Evolutionary conservation across 2,329 filamentous ascomycete genomes (phyloP).

Genomic region (Rhytidhysteron rufulum): DNA sequence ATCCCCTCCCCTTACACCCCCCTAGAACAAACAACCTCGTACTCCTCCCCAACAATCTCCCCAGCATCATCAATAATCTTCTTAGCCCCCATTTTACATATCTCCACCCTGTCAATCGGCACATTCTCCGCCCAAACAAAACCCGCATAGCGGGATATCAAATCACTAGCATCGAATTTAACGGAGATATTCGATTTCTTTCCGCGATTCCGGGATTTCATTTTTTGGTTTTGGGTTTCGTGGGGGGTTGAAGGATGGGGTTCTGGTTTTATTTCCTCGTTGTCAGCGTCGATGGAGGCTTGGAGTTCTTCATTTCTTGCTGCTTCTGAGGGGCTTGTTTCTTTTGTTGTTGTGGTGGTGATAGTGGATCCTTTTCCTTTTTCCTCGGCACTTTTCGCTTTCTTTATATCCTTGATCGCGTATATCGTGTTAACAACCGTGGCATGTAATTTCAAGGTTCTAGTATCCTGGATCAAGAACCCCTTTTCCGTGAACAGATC

Average conservation of each 20-base stretch:
- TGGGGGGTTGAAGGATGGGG: not conserved
- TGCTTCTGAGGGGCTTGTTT: too few relatives aligned
- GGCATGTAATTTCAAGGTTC: slow-evolving; percentile 73
- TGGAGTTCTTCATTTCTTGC: not conserved
- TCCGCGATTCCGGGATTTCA: slow-evolving; percentile 25
- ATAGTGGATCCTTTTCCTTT: slow-evolving; percentile 2
- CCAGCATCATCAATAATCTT: slow-evolving; percentile 51
- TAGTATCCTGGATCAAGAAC: slow-evolving; percentile 55
- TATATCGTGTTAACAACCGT: slow-evolving; percentile 87
- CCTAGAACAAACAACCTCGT: slow-evolving; percentile 35
- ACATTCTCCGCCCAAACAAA: slow-evolving; percentile 69
- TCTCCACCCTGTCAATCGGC: slow-evolving; percentile 64
- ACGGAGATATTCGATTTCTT: slow-evolving; percentile 31
- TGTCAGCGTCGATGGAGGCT: too few relatives aligned
- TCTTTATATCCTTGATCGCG: too few relatives aligned
- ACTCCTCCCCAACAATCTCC: slow-evolving; percentile 50
- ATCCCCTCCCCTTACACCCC: too few relatives aligned
- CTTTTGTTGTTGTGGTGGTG: too few relatives aligned
- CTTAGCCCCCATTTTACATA: slow-evolving; percentile 87
- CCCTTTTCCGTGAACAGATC: slow-evolving; percentile 53
- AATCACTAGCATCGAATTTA: slow-evolving; percentile 38
- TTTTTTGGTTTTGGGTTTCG: not conserved
- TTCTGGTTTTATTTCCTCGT: too few relatives aligned
- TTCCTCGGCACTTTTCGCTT: not conserved
- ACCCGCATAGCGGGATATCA: slow-evolving; percentile 56